Conservation (phyloP, 1,139 yeast genomes). For the Hemisphaericaspora xylanilytica region DNA sequence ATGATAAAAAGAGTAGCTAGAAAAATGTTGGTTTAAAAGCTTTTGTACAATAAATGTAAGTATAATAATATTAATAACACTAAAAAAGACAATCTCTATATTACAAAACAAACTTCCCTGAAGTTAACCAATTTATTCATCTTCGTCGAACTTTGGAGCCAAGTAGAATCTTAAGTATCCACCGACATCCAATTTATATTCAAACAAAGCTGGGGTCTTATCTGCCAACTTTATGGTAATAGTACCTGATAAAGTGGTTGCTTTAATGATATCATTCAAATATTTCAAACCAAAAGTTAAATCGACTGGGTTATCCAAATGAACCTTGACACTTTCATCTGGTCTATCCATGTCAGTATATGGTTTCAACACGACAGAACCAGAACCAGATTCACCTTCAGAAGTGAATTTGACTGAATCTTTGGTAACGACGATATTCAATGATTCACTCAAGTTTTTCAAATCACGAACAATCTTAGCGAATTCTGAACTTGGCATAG, state of each 20-base stretch:
- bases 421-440: slow-evolving; percentile 83
- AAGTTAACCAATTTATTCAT: slow-evolving; percentile 43
- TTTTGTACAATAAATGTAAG: neutral
- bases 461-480: slow-evolving; percentile 89
- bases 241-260: slow-evolving; percentile 70
- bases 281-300: slow-evolving; percentile 90
- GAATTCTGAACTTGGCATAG: slow-evolving; percentile 86
- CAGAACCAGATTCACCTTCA: slow-evolving; percentile 91
- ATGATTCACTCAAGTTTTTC: slow-evolving; percentile 80
- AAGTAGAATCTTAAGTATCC: slow-evolving; percentile 94
- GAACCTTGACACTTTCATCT: slow-evolving; percentile 69
- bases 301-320: slow-evolving; percentile 82
- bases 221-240: slow-evolving; percentile 86
- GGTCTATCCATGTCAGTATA: slow-evolving; percentile 78
- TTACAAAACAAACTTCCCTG: slow-evolving; percentile 1
- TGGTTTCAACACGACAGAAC: slow-evolving; percentile 84
- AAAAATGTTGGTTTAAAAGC: neutral
- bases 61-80: neutral
- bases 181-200: slow-evolving; percentile 80
- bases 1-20: slow-evolving; percentile 53
- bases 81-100: slow-evolving; percentile 3
- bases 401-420: slow-evolving; percentile 89
- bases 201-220: slow-evolving; percentile 92
- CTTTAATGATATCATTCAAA: slow-evolving; percentile 87
- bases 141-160: slow-evolving; percentile 96